Base-by-base conservation (phyloP, 1,284 basidiomycete genomes). In the Tilletiaria anomala region DNA sequence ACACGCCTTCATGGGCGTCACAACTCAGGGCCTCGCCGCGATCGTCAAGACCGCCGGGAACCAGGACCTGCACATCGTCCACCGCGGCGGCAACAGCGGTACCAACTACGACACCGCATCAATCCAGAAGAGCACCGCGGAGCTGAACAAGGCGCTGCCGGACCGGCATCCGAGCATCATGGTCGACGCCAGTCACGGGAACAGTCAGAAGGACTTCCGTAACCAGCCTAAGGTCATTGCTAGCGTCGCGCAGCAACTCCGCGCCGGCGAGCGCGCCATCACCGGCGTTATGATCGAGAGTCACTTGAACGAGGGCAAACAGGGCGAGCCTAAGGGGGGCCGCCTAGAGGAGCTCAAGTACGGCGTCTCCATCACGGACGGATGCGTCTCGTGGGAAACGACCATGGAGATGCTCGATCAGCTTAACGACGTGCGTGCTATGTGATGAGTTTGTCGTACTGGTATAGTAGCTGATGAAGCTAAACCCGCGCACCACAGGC, bases 261-360 rank as follows among this genome's bases (percentile, higher is more conserved):
- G 68, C 8, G 75, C 75, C 6, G 88, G 87, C 35, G 78, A 87
- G 54, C 75, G 70, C 45, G 73, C 76, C 43, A 84, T 96, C 68
- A 88, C 83, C 2, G 89, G 91, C 48, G 84, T 94, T 53, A 94
- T 96, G 89, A 78, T 97, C 66, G 91, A 97, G 72, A 83, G 79
- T 31, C 83, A 94, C 69, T 78, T 96, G 69, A 80, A 82, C 61
- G 81, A 65, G 48, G 65, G 65, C 42, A 62, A 64, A 48, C 65
- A 67, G 50, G 48, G 54, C 35, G 61, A 64, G 48, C 65, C 65
- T 19, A 62, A 65, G 52, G 49, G 55, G 23, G 65, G 65, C 16
- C 32, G 50, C 35, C 48, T 50, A 12, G 51, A 52, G 33, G 46
- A 49, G 11, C 50, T 67, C 34, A 50, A 62, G 41, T 63, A 63